These are phyloP conservation scores for Cystobasidium pallidum DNA, from an alignment of 1,284 basidiomycete genomes.

Conservation along the genomic window DNA sequence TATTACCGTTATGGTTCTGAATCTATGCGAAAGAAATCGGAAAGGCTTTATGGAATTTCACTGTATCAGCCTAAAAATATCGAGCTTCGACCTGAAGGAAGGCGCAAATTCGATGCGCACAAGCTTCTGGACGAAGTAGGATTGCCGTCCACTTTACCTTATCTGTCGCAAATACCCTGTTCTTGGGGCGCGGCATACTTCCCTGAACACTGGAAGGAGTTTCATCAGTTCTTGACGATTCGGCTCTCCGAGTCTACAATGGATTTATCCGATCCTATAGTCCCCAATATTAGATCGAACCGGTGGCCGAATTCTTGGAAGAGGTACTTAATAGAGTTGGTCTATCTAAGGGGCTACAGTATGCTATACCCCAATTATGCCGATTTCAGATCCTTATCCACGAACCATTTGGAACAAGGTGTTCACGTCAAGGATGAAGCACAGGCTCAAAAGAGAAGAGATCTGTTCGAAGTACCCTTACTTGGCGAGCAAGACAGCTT, in stretches of 20 bases:
- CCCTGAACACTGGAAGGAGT: conserved; percentile 79
- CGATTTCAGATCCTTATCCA: conserved; percentile 71
- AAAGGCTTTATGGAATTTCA: conserved; percentile 71
- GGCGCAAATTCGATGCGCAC: conserved; percentile 69
- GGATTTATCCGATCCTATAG: conserved; percentile 62
- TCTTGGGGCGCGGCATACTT: conserved; percentile 90
- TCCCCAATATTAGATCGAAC: conserved; percentile 74
- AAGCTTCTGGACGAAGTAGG: conserved; percentile 62
- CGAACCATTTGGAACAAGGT: conserved; percentile 79
- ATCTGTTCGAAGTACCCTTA: conserved; percentile 69
- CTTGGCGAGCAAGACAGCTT: conserved; percentile 59
- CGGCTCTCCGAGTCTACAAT: conserved; percentile 63
- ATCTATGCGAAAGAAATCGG: conserved; percentile 56
- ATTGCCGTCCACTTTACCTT: conserved; percentile 64
- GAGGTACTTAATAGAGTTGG: conserved; percentile 80
- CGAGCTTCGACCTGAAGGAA: conserved; percentile 70
- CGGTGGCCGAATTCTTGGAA: conserved; percentile 80
- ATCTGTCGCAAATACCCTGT: conserved; percentile 79
- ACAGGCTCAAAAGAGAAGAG: conserved; percentile 62
- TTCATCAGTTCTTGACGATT: conserved; percentile 71
- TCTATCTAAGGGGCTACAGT: conserved; percentile 73
- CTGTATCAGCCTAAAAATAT: conserved; percentile 79
- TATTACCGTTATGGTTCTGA: conserved; percentile 65
- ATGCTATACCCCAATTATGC: conserved; percentile 84
- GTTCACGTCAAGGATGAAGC: conserved; percentile 66